A percentile compares a stretch with the other conserved stretches of the same genome.
Conservation (phyloP, 2,329 filamentous ascomycete species). For the Bipolaris sorokiniana region DNA sequence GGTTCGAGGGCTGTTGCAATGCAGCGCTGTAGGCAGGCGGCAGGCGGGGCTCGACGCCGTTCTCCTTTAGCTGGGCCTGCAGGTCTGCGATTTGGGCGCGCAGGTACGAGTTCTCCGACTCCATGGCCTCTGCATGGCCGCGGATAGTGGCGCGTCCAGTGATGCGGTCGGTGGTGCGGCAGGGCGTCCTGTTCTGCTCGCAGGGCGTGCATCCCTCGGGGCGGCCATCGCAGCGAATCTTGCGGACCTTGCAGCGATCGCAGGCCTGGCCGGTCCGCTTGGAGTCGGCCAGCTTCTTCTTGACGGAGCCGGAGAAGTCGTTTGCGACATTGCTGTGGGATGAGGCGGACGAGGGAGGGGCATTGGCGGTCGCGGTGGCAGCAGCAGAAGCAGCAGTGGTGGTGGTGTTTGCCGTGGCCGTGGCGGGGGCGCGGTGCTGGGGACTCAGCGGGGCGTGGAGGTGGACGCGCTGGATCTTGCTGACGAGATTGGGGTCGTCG, state of each 20-base stretch:
- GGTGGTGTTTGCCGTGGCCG: background rate
- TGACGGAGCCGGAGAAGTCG: constrained; percentile 50
- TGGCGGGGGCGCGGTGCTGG: constrained; percentile 16
- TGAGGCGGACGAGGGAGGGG: constrained; percentile 4
- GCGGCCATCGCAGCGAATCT: constrained; percentile 84
- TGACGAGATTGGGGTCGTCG: constrained; percentile 23
- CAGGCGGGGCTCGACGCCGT: constrained; percentile 66
- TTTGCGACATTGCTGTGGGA: constrained; percentile 10
- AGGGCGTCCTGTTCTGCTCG: constrained; percentile 75
- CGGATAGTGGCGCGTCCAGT: constrained; percentile 79
- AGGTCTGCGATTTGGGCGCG: constrained; percentile 70
- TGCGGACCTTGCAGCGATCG: constrained; percentile 86
- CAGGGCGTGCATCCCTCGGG: constrained; percentile 84
- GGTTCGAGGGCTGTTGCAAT: constrained; percentile 19
- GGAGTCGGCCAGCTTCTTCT: constrained; percentile 61
- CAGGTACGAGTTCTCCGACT: constrained; percentile 73
- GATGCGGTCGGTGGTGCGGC: constrained; percentile 85
- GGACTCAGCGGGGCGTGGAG: constrained; percentile 28
- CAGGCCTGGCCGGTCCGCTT: constrained; percentile 81
- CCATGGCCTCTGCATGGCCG: constrained; percentile 78
- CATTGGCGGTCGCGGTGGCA: background rate
- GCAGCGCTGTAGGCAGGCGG: constrained; percentile 42
- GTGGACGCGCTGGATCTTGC: constrained; percentile 47
- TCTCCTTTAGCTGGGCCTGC: constrained; percentile 67
- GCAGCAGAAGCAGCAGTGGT: background rate